Base-by-base conservation (phyloP, 2,329 filamentous ascomycete species). In the Penicillium griseofulvum region DNA sequence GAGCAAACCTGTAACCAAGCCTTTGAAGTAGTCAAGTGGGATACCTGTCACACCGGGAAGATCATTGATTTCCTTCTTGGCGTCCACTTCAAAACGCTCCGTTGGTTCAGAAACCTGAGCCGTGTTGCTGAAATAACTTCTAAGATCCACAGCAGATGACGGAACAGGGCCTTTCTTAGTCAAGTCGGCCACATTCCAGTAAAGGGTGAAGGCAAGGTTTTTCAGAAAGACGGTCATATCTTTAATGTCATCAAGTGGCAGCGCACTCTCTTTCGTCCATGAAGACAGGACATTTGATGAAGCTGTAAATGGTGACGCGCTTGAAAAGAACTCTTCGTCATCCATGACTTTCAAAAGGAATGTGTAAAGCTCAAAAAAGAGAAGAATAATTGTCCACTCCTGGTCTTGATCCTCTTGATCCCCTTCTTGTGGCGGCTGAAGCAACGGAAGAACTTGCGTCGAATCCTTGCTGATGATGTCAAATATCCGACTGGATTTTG, bases 311-410 rank as follows among this genome's bases (percentile, higher is more conserved):
- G 78, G 76, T 37, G 72, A 76, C 58, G 83, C 75, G 52, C 81
- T 80, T 54, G 85, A 83, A 58, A 96, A 88, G 69, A 99, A 99
- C 65, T 99, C 94, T 62, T 97, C 93, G 60, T 99, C 94, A 64
- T 99, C 94, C 70, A 93, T 96, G 33, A 97, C 85, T 64, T 94
- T 89, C 12, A 97, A 78, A 2, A 97, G 85, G 69, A 97, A 97
- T 2, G 89, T 91, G 70, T 97, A 99, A 0, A 99, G 82, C 66
- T 99, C 94, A 6, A 99, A 81, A 68, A 99, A 97, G 0, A 99
- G 81, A 0, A 97, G 79, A 39, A 96, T 84, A 1, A 94, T 87
- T 17, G 88, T 87, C 94, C 94, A 99, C 68, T 97, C 91, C 62
- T 87, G 82, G 26, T 80, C 74, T 74, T 79, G 72, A 69, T 80